Conservation (phyloP, 768 basidiomycete species). For the Xerocomellus amylosporus region DNA sequence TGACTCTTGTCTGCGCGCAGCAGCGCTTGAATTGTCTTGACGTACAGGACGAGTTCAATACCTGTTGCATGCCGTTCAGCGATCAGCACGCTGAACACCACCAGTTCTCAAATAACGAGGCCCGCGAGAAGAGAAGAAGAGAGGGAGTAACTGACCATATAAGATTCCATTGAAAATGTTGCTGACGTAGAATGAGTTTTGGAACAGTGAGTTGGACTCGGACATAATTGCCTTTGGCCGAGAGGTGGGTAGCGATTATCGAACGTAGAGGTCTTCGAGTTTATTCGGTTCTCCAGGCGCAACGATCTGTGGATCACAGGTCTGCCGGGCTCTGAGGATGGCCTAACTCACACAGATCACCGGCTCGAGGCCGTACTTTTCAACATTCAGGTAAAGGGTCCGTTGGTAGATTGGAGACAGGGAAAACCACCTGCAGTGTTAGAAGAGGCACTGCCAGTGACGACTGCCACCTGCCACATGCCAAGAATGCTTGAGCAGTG, state of each 20-base stretch:
- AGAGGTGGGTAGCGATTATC: not conserved
- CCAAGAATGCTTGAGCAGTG: no score
- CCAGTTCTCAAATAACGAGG: not conserved
- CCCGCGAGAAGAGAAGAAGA: not conserved
- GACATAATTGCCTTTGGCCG: not conserved
- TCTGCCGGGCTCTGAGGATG: no score
- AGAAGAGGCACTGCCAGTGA: no score
- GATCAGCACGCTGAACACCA: not conserved
- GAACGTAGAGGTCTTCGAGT: not conserved
- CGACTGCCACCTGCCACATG: no score
- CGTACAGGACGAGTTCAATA: conserved; percentile 5
- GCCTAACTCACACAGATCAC: not conserved
- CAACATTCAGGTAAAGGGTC: not conserved
- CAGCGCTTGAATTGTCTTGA: not conserved
- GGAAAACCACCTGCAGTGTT: no score
- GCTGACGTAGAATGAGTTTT: conserved; percentile 14
- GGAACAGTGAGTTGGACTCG: not conserved
- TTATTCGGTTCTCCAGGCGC: not conserved
- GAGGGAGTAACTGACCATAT: conserved; percentile 4
- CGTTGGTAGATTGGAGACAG: no score
- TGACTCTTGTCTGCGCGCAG: not conserved
- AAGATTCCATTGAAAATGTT: conserved; percentile 10
- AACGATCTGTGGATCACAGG: not conserved
- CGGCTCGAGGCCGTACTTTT: not conserved
- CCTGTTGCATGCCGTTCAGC: not conserved